These are phyloP conservation scores for Rosa lucieae DNA, from an alignment of 306 rosid species.

Conservation along the genomic window DNA sequence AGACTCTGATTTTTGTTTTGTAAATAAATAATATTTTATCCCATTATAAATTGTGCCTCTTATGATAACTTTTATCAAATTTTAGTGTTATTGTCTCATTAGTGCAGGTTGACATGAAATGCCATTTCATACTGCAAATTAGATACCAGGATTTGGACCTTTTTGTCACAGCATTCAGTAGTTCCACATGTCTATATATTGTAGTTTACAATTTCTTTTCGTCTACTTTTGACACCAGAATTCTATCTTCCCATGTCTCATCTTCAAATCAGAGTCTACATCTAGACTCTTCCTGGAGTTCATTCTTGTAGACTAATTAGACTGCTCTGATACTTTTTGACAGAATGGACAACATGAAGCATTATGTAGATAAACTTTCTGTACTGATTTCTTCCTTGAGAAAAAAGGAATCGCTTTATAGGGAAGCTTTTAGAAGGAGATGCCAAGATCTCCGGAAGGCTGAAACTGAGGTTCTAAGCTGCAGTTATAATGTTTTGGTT, in stretches of 20 bases:
- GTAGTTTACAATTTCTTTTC: background rate
- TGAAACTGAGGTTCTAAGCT: conserved; percentile 63
- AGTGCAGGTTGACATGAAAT: background rate
- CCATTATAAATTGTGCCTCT: background rate
- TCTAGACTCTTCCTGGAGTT: background rate
- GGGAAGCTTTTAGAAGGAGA: conserved; percentile 64
- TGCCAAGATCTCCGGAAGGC: conserved; percentile 78
- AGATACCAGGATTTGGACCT: background rate
- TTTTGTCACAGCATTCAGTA: background rate
- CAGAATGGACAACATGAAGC: conserved; percentile 65
- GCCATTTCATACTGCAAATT: background rate
- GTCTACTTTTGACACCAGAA: background rate
- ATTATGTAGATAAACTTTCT: conserved; percentile 34
- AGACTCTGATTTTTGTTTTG: background rate
- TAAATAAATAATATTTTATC: background rate
- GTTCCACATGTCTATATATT: background rate
- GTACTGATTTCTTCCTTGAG: conserved; percentile 35
- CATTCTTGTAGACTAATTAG: conserved; percentile 11
- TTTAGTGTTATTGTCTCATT: background rate
- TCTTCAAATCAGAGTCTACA: background rate
- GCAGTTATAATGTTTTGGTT: background rate
- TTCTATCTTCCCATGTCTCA: background rate
- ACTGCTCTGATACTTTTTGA: conserved; percentile 5
- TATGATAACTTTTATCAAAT: background rate
- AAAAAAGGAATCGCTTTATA: conserved; percentile 48